phyloP scores from a whole-genome alignment of 2,329 filamentous ascomycete genomes.

The Fusarium sp. region DNA sequence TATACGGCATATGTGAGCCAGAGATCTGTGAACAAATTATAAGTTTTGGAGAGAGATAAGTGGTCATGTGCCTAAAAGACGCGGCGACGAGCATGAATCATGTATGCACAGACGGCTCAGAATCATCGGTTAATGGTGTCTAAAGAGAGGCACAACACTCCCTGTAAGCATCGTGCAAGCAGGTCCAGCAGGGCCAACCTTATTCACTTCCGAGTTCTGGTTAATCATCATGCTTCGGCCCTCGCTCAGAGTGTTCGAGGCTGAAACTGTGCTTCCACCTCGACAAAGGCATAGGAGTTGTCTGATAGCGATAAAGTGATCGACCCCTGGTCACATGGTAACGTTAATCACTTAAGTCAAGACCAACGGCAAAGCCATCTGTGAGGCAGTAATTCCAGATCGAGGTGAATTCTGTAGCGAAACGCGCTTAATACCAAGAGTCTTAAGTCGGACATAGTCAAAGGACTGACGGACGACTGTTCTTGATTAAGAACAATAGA shows the following conservation, averaged over 20 bases:
- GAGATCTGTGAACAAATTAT: not conserved
- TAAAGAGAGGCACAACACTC: constrained; percentile 10
- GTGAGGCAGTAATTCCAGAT: not conserved
- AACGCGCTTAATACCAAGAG: not conserved
- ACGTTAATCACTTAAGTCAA: not conserved
- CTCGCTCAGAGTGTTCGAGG: constrained; percentile 6
- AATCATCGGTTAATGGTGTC: constrained; percentile 6
- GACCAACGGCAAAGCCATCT: not conserved
- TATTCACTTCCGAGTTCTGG: not conserved
- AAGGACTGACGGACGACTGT: not conserved
- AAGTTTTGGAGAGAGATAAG: constrained; percentile 4
- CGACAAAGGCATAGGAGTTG: not conserved
- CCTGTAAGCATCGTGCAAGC: not conserved
- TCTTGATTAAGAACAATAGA: too few species aligned
- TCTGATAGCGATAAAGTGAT: not conserved
- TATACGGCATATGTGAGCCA: not conserved
- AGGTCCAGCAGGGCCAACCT: not conserved
- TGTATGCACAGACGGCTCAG: not conserved
- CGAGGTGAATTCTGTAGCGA: not conserved
- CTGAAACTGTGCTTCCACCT: constrained; percentile 27
- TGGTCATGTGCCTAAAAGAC: constrained; percentile 1
- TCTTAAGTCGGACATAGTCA: not conserved
- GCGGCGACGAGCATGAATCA: constrained; percentile 31
- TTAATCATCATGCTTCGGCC: not conserved
- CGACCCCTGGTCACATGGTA: not conserved